A percentile compares a stretch with the other conserved stretches of the same genome.
Evolutionary conservation across 805 yeast genomes (phyloP).

Genomic region (Isabelozyma rhagii): DNA sequence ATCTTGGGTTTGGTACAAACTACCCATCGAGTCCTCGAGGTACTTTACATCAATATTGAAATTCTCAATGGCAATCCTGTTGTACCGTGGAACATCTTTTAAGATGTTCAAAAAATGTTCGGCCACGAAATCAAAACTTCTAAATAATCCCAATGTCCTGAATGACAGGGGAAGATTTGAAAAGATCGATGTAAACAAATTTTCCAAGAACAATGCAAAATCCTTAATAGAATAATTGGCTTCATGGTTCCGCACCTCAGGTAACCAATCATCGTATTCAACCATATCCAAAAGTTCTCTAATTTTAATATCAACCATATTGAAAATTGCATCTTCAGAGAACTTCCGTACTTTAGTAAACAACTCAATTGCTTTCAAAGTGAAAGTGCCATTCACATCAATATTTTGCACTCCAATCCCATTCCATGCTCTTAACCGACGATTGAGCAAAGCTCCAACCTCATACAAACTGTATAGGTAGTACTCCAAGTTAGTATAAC

Average conservation of each 20-base stretch:
- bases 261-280: slow-evolving; percentile 77
- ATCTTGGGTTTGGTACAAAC: slow-evolving; percentile 23
- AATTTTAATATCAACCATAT: slow-evolving; percentile 77
- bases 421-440: slow-evolving; percentile 33
- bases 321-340: slow-evolving; percentile 80
- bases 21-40: slow-evolving; percentile 56
- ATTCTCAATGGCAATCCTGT: slow-evolving; percentile 61
- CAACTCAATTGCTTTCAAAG: slow-evolving; percentile 48
- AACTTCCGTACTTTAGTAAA: slow-evolving; percentile 59
- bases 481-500: slow-evolving; percentile 82
- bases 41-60: slow-evolving; percentile 79
- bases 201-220: slow-evolving; percentile 79
- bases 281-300: slow-evolving; percentile 78
- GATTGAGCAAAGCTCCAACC: slow-evolving; percentile 48
- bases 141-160: slow-evolving; percentile 73
- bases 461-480: slow-evolving; percentile 74
- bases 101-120: slow-evolving; percentile 63
- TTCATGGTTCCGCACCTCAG: slow-evolving; percentile 47
- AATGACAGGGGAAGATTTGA: slow-evolving; percentile 77
- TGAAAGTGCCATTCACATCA: slow-evolving; percentile 35
- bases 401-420: slow-evolving; percentile 39
- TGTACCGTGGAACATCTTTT: slow-evolving; percentile 51
- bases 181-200: slow-evolving; percentile 81
- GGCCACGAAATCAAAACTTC: slow-evolving; percentile 84
- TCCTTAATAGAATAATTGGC: slow-evolving; percentile 78